These are phyloP conservation scores for Lepidium aucheri DNA, from an alignment of 345 rosid species.

Conservation along the genomic window DNA sequence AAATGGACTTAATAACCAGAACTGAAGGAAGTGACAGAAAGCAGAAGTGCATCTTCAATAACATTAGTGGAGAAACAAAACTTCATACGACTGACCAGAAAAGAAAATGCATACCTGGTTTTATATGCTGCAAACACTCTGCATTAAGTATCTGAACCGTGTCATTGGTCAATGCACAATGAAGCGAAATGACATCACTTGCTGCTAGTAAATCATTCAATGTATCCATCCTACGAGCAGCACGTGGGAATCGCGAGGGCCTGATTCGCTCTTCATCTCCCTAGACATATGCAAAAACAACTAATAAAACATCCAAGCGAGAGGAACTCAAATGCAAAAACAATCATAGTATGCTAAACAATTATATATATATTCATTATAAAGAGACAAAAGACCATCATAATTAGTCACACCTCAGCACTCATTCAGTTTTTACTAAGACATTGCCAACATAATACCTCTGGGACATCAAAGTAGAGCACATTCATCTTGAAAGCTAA, in stretches of 20 bases:
- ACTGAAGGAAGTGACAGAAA: background rate
- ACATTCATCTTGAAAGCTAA: conserved; percentile 97
- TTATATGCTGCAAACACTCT: conserved; percentile 92
- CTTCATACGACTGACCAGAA: background rate
- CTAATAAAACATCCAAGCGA: background rate
- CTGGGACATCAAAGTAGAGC: conserved; percentile 78
- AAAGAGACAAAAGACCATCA: background rate
- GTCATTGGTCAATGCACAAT: conserved; percentile 76
- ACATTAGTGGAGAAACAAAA: background rate
- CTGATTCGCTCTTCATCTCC: conserved; percentile 54
- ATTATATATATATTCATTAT: background rate
- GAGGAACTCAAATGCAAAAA: background rate
- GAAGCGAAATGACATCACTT: conserved; percentile 92
- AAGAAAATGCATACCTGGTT: conserved; percentile 55
- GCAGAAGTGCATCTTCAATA: background rate
- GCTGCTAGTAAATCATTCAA: conserved; percentile 93
- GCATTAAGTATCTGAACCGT: conserved; percentile 91
- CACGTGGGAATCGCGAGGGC: conserved; percentile 66
- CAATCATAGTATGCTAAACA: background rate
- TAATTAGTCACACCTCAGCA: background rate
- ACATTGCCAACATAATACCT: conserved; percentile 35
- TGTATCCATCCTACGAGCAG: conserved; percentile 97
- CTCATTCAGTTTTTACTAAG: background rate
- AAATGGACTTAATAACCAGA: background rate
- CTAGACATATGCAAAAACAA: conserved; percentile 32